Evolutionary conservation across 2,329 filamentous ascomycete genomes (phyloP), one percentile per base, ranked within the genome.

Genomic region (Zasmidium citrigriseum): DNA sequence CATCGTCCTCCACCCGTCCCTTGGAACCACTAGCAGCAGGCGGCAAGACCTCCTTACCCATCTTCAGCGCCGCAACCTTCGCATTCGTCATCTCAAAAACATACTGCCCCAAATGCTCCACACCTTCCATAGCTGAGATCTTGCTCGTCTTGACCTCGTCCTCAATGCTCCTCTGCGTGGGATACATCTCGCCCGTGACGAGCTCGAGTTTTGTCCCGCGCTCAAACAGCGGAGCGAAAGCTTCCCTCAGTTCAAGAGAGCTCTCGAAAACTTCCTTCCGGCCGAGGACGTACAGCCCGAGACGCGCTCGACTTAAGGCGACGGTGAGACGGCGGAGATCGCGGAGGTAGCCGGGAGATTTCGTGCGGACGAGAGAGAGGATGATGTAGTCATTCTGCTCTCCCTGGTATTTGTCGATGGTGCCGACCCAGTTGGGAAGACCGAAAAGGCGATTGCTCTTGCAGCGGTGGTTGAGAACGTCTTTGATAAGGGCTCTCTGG

Each of bases 311-410:
- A 2, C 93, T 98, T 3, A 99, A 84, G 0, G 93, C 95, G 48
- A 99, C 95, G 0, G 95, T 99, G 60, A 99, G 84, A 58, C 95
- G 90, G 47, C 95, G 89, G 62, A 98, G 87, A 71, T 98, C 93
- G 63, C 96, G 89, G 9, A 99, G 84, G 73, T 98, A 99, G 53
- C 95, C 95, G 9, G 96, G 91, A 20, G 89, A 85, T 55, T 88
- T 89, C 12, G 96, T 98, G 61, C 95, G 86, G 14, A 92, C 95
- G 48, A 99, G 84, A 4, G 93, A 97, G 56, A 99, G 85, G 68
- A 99, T 96, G 66, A 99, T 86, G 70, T 97, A 98, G 71, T 99
- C 95, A 76, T 99, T 99, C 77, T 99, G 95, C 80, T 99, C 95
- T 73, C 95, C 96, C 78, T 99, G 95, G 71, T 98, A 99, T 75